Evolutionary conservation across 805 yeast species (phyloP).

Genomic region (Pichia thaimueangensis): DNA sequence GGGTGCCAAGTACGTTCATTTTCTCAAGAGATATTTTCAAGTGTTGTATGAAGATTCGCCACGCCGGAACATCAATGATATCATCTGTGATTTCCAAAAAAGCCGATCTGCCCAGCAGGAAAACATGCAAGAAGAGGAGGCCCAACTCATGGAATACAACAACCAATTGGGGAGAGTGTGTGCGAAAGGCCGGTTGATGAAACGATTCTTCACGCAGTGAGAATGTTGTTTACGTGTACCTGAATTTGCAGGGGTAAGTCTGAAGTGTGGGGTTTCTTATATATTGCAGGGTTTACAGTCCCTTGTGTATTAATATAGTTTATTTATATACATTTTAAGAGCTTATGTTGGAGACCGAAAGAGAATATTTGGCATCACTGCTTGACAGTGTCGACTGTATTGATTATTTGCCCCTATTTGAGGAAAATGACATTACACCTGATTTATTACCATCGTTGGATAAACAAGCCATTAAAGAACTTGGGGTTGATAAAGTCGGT

Average conservation of each 20-base stretch:
- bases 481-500: constrained; percentile 75
- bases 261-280: no score
- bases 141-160: constrained; percentile 1
- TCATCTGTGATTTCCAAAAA: not conserved
- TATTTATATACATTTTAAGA: no score
- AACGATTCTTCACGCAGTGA: constrained; percentile 4
- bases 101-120: not conserved
- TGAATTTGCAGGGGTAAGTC: not conserved
- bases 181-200: constrained; percentile 3
- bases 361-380: constrained; percentile 3
- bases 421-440: constrained; percentile 47
- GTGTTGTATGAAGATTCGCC: no score
- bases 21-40: not conserved
- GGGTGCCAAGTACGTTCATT: not conserved
- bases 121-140: not conserved
- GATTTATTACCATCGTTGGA: constrained; percentile 59
- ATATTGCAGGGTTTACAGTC: no score
- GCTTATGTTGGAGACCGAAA: constrained; percentile 6
- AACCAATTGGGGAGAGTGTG: constrained; percentile 1
- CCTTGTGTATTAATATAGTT: no score
- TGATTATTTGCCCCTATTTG: constrained; percentile 22
- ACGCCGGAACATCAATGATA: not conserved
- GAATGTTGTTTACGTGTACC: not conserved
- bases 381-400: constrained; percentile 23
- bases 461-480: constrained; percentile 53